Evolutionary conservation across 768 basidiomycete species (phyloP).

Genomic region (Boletus coccyginus): DNA sequence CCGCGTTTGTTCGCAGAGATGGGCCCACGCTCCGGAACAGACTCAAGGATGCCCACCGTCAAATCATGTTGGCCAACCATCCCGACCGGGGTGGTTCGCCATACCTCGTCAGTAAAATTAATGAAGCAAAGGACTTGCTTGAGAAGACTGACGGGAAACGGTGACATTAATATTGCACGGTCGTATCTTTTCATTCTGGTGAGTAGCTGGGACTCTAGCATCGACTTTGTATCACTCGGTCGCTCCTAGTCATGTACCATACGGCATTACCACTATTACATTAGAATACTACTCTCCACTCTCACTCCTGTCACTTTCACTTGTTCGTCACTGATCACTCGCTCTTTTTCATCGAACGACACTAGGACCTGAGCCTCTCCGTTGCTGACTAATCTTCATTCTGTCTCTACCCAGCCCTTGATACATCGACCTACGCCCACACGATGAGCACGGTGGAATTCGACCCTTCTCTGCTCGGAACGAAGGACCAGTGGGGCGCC

Average conservation of each 20-base stretch:
- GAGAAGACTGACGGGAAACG: conserved; percentile 71
- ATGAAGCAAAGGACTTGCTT: conserved; percentile 93
- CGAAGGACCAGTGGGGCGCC: conserved; percentile 66
- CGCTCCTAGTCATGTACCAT: conserved; percentile 16
- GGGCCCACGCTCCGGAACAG: conserved; percentile 67
- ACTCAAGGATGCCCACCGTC: conserved; percentile 93
- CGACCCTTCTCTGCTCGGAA: conserved; percentile 72
- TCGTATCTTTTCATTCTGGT: conserved; percentile 6
- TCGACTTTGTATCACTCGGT: conserved; percentile 1
- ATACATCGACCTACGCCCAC: background rate
- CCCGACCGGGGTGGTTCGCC: conserved; percentile 99
- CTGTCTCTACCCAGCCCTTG: background rate
- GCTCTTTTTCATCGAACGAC: too few relatives aligned
- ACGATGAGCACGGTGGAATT: conserved; percentile 45
- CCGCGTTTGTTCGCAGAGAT: conserved; percentile 54
- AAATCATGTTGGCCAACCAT: conserved; percentile 98
- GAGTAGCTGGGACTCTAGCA: background rate
- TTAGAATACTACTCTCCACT: conserved; percentile 19
- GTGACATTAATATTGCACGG: conserved; percentile 5
- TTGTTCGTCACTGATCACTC: too few relatives aligned
- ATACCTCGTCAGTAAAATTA: conserved; percentile 97
- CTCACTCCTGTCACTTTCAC: background rate
- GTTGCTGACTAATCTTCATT: conserved; percentile 17
- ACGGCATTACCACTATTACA: conserved; percentile 12
- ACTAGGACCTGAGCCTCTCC: background rate